phyloP scores from a whole-genome alignment of 352 stramenopile species.

The Globisporangium carolinianum region DNA sequence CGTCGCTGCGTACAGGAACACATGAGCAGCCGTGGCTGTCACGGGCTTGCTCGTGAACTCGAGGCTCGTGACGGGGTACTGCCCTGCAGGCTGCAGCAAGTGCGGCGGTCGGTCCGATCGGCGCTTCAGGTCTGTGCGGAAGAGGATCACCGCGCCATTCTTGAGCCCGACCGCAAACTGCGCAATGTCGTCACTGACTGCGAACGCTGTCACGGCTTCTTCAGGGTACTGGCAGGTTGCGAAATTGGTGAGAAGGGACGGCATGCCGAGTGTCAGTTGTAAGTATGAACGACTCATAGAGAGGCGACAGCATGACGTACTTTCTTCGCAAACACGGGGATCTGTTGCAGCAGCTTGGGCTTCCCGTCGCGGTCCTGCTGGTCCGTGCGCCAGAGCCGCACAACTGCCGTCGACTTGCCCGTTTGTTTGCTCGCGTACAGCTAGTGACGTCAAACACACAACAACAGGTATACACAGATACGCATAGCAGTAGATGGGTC shows the following conservation, averaged over 20 bases:
- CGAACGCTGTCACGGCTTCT: conserved; percentile 81
- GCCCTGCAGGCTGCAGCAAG: conserved; percentile 68
- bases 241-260: neutral
- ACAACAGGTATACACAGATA: too few relatives aligned
- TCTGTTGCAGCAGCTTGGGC: conserved; percentile 80
- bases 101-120: conserved; percentile 59
- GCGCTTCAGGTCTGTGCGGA: conserved; percentile 73
- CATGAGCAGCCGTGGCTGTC: conserved; percentile 45
- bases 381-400: conserved; percentile 85
- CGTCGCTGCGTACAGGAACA: conserved; percentile 80
- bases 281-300: too few relatives aligned
- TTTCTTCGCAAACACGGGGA: conserved; percentile 83
- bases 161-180: conserved; percentile 77
- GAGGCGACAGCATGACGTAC: conserved; percentile 6
- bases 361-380: conserved; percentile 82
- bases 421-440: conserved; percentile 60
- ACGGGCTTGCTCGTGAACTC: conserved; percentile 78
- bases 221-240: conserved; percentile 51
- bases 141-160: conserved; percentile 82
- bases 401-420: conserved; percentile 64
- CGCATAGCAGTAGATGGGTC: neutral
- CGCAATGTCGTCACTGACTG: conserved; percentile 76
- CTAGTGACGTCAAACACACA: conserved; percentile 13
- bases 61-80: conserved; percentile 72
- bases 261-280: neutral